Evolutionary conservation across 257 asterid genomes (phyloP).

Genomic region (Solanum chiquidenum): DNA sequence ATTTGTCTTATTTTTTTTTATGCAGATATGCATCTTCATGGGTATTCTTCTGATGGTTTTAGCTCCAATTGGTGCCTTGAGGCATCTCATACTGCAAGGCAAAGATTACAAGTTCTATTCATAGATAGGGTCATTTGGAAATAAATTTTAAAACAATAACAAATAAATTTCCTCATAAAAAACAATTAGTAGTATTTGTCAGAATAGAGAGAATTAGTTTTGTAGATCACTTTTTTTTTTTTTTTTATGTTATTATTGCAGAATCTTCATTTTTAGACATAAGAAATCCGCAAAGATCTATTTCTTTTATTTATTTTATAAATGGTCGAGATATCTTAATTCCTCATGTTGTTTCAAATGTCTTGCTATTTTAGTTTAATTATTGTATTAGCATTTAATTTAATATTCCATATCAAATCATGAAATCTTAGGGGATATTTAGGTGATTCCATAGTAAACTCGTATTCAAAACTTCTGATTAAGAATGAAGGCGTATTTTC

Average conservation of each 20-base stretch:
- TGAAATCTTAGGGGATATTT: neutral
- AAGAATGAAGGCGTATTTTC: too few species aligned
- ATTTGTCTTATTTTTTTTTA: neutral
- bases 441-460: neutral
- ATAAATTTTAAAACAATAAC: neutral
- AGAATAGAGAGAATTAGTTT: neutral
- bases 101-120: slow-evolving; percentile 31
- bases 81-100: slow-evolving; percentile 21
- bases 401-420: neutral
- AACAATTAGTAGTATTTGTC: neutral
- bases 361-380: neutral
- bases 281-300: neutral
- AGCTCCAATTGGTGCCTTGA: slow-evolving; percentile 44
- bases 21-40: slow-evolving; percentile 32
- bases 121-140: neutral
- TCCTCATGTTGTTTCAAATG: neutral
- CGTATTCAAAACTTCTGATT: neutral
- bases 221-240: neutral
- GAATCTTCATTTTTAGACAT: neutral
- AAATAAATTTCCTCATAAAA: neutral
- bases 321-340: neutral
- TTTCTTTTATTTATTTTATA: neutral
- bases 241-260: too few species aligned
- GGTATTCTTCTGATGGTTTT: slow-evolving; percentile 34
- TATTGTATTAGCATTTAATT: neutral